Percentiles rank a stretch among this genome's conserved stretches.
Evolutionary conservation across 805 yeast genomes (phyloP).

Genomic region (Yamadazyma nakazawae): DNA sequence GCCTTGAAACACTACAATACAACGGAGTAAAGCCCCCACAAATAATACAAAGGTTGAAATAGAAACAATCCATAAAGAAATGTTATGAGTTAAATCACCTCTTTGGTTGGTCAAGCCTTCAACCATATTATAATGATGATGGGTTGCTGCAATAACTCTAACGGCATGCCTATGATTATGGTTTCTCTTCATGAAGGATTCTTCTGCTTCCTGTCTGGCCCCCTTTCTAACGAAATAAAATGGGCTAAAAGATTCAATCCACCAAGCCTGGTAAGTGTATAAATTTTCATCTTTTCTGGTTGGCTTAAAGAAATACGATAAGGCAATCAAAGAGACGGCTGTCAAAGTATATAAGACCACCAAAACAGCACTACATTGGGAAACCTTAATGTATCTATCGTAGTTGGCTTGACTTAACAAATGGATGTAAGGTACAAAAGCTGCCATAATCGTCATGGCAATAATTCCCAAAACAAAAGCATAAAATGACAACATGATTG

Average conservation of each 20-base stretch:
- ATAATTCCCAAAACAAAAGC: slow-evolving; percentile 54
- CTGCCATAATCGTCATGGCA: slow-evolving; percentile 66
- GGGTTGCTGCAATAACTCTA: slow-evolving; percentile 60
- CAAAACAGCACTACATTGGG: slow-evolving; percentile 41
- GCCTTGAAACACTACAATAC: slow-evolving; percentile 43
- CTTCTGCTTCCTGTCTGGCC: slow-evolving; percentile 48
- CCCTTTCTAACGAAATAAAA: slow-evolving; percentile 57
- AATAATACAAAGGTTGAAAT: slow-evolving; percentile 49
- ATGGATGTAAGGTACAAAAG: slow-evolving; percentile 60
- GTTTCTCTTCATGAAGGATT: slow-evolving; percentile 44
- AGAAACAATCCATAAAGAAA: slow-evolving; percentile 46
- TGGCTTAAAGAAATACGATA: slow-evolving; percentile 56
- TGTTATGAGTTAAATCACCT: slow-evolving; percentile 47
- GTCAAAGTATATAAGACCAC: slow-evolving; percentile 48
- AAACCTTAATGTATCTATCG: slow-evolving; percentile 52
- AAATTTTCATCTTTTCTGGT: slow-evolving; percentile 48
- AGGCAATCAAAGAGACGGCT: slow-evolving; percentile 46
- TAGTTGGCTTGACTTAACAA: slow-evolving; percentile 45
- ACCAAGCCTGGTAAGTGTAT: slow-evolving; percentile 69
- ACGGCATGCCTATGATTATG: slow-evolving; percentile 49
- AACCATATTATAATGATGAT: slow-evolving; percentile 35
- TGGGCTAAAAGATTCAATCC: slow-evolving; percentile 65
- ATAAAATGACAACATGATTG: slow-evolving; percentile 48
- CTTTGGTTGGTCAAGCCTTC: slow-evolving; percentile 34
- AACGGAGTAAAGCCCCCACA: slow-evolving; percentile 51